Conservation (phyloP, 2,329 filamentous ascomycete genomes). For the Zopfia rhizophila region DNA sequence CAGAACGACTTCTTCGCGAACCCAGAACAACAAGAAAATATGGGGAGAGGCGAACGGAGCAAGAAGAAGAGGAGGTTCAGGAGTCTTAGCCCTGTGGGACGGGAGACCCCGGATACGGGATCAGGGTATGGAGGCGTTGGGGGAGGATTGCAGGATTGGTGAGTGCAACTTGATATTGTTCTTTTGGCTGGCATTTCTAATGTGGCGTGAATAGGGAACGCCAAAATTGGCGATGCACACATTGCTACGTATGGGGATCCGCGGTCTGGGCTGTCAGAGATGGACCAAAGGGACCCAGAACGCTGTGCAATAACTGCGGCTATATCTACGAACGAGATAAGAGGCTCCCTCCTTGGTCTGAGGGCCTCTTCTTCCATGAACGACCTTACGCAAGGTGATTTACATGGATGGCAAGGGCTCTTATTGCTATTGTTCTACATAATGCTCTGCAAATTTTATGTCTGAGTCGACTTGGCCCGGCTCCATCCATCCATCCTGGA, state of each 20-base stretch:
- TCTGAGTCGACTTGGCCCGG: too few relatives aligned
- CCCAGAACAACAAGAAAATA: conserved; percentile 71
- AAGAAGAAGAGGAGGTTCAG: conserved; percentile 96
- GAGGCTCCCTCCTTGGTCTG: conserved; percentile 80
- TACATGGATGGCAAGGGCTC: too few relatives aligned
- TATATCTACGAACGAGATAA: conserved; percentile 88
- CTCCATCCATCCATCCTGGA: too few relatives aligned
- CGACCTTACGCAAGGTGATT: conserved; percentile 48
- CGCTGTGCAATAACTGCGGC: conserved; percentile 93
- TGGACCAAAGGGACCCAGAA: conserved; percentile 83
- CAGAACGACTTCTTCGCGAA: conserved; percentile 69
- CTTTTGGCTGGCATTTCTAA: not conserved
- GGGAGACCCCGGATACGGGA: conserved; percentile 80
- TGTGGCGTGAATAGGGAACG: conserved; percentile 68
- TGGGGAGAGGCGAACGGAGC: conserved; percentile 90
- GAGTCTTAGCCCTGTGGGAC: conserved; percentile 83
- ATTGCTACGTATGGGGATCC: conserved; percentile 88
- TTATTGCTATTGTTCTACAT: conserved; percentile 2
- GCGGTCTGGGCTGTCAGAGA: conserved; percentile 96
- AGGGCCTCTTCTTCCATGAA: conserved; percentile 70
- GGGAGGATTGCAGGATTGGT: conserved; percentile 62
- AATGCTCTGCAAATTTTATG: not conserved
- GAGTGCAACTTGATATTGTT: conserved; percentile 22
- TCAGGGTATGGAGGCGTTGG: conserved; percentile 77
- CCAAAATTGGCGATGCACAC: conserved; percentile 83